Percentiles rank a stretch among this genome's conserved stretches.
Conservation (phyloP, 139 green algal genomes). For the Coelastrella sp. region DNA sequence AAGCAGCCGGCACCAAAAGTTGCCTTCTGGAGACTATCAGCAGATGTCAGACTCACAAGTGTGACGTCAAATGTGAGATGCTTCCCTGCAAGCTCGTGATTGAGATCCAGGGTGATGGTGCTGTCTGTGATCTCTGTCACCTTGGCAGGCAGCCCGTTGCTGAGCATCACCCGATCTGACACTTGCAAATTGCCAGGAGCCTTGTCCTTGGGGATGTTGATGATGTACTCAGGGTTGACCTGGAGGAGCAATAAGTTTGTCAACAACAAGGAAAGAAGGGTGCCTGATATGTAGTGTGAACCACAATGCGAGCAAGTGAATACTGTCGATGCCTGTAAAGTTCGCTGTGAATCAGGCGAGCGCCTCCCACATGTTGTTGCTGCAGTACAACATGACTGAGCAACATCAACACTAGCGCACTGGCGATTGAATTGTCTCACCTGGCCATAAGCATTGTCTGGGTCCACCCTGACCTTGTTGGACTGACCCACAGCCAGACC, state of each 20-base stretch:
- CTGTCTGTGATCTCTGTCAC: conserved; percentile 51
- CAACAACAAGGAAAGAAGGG: no score
- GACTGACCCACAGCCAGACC: conserved; percentile 70
- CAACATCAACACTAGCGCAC: background rate
- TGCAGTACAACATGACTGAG: no score
- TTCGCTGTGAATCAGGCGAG: no score
- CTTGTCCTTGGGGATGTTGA: conserved; percentile 25
- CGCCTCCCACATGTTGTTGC: no score
- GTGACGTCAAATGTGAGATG: conserved; percentile 81
- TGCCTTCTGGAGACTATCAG: conserved; percentile 59
- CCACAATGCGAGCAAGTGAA: no score
- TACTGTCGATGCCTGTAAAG: no score
- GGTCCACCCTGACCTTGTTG: conserved; percentile 49
- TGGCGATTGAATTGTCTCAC: background rate
- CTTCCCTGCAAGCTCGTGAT: conserved; percentile 73
- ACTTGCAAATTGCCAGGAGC: conserved; percentile 25
- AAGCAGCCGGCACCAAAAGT: conserved; percentile 89
- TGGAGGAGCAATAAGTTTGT: no score
- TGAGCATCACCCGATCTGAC: conserved; percentile 51
- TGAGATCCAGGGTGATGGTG: conserved; percentile 73
- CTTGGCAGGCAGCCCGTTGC: conserved; percentile 62
- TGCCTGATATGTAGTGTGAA: no score
- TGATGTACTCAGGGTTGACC: conserved; percentile 35
- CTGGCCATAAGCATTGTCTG: conserved; percentile 32
- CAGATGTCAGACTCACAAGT: conserved; percentile 62